phyloP scores from a whole-genome alignment of 2,329 filamentous ascomycete species.

The Metarhizium robertsii region DNA sequence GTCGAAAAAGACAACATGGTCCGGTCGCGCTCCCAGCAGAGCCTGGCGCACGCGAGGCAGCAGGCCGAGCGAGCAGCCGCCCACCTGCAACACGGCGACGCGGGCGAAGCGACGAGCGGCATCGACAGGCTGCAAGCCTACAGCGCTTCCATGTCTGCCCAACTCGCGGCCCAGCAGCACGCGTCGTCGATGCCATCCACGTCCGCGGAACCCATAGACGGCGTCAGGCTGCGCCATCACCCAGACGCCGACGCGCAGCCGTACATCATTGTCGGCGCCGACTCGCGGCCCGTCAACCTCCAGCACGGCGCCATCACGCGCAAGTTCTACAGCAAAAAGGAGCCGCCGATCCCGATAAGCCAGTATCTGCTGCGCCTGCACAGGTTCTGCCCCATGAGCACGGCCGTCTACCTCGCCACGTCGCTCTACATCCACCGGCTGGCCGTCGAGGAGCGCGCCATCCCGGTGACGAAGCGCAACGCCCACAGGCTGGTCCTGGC shows the following conservation, averaged over 20 bases:
- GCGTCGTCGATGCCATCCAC: background rate
- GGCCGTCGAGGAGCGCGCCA: slow-evolving; percentile 64
- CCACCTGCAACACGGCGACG: background rate
- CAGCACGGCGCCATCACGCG: slow-evolving; percentile 82
- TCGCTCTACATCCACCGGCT: slow-evolving; percentile 81
- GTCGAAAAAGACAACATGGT: slow-evolving; percentile 52
- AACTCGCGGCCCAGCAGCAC: slow-evolving; percentile 12
- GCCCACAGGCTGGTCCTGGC: slow-evolving; percentile 80
- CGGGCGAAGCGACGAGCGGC: background rate
- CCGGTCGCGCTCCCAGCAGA: slow-evolving; percentile 47
- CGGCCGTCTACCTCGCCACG: slow-evolving; percentile 84
- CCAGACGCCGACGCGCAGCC: slow-evolving; percentile 28
- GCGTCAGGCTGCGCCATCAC: slow-evolving; percentile 39
- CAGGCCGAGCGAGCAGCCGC: slow-evolving; percentile 25
- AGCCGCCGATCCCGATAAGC: slow-evolving; percentile 72
- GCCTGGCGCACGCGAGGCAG: slow-evolving; percentile 34
- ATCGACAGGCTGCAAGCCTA: slow-evolving; percentile 17
- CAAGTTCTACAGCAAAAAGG: slow-evolving; percentile 85
- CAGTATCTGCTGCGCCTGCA: slow-evolving; percentile 84
- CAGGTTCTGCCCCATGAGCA: slow-evolving; percentile 86
- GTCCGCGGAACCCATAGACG: slow-evolving; percentile 38
- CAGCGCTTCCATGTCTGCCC: slow-evolving; percentile 15
- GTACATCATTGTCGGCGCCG: slow-evolving; percentile 55
- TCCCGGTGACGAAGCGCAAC: slow-evolving; percentile 75
- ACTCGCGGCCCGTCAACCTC: slow-evolving; percentile 62